Base-by-base conservation (phyloP, 768 basidiomycete species). In the Paxillus ammoniavirescens region DNA sequence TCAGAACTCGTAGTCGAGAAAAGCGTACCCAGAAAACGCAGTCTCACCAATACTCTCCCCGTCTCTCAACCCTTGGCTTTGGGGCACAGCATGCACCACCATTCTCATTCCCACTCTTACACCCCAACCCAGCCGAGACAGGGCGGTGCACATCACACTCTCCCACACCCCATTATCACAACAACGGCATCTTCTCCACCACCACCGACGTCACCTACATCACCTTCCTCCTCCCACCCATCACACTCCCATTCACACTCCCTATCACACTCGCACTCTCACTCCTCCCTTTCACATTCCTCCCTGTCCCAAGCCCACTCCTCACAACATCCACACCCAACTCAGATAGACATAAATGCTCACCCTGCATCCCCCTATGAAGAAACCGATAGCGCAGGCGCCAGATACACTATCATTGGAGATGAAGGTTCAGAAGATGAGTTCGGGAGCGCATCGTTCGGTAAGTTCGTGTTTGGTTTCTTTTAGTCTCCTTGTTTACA, bases 1-100 rank as follows among this genome's bases (percentile, higher is more conserved):
- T 78, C 82, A 21, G 78, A 83, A 9, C 60, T 70, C 35, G 53
- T 44, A 2, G 74, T 75, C 9, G 69, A 75, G 53, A 79, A 83
- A 47, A 78, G 79, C 42, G 76, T 86, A 9, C 83, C 86, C 2
- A 75, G 85, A 36, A 89, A 89, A 68, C 77, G 87, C 54, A 85
- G 83, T 64, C 84, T 87, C 63, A 82, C 75, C 2, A 69, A 72
- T 48, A 65, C 71, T 3, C 66, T 77, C 15, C 74, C 80, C 72
- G 41, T 68, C 63, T 55, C 65, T 10, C 38, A 55, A 3, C n/a
- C 61, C 2, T 4, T 56, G 37, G 9, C 18, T 35, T 12, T 55
- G 9, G 36, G 52, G 31, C 65, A 65, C 46, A n/a, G 42, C 52
- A 46, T 59, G 40, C 67, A 65, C 41, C 58, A 60, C 2, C 68